Conservation (phyloP, 345 rosid species). For the Viola odorata region DNA sequence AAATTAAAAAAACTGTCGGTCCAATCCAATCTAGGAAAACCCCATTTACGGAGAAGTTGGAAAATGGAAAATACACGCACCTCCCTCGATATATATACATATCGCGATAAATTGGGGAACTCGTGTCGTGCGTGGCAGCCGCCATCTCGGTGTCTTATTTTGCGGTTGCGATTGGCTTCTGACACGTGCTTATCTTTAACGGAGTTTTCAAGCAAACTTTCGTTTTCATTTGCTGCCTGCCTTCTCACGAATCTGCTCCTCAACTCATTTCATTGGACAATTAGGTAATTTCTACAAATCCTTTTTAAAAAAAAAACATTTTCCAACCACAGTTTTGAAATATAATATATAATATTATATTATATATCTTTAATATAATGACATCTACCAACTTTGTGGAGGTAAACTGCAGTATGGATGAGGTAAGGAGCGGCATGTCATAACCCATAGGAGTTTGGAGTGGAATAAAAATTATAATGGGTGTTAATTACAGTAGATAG, state of each 20-base stretch:
- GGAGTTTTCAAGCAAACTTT: slow-evolving; percentile 16
- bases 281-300: too few relatives aligned
- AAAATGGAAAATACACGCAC: not conserved
- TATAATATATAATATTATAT: too few relatives aligned
- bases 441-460: not conserved
- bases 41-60: slow-evolving; percentile 35
- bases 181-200: slow-evolving; percentile 25
- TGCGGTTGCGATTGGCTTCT: slow-evolving; percentile 7
- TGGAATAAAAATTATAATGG: too few relatives aligned
- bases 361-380: too few relatives aligned
- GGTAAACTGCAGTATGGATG: too few relatives aligned
- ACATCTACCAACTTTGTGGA: too few relatives aligned
- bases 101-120: not conserved
- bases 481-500: too few relatives aligned
- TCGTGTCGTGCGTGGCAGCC: slow-evolving; percentile 15
- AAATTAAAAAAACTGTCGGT: not conserved
- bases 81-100: not conserved
- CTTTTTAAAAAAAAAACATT: slow-evolving; percentile 3
- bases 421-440: too few relatives aligned
- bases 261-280: too few relatives aligned
- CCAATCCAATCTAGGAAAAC: not conserved
- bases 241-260: too few relatives aligned
- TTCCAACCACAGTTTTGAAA: too few relatives aligned
- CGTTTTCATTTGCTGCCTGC: not conserved
- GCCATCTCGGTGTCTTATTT: slow-evolving; percentile 38